Evolutionary conservation across 2,329 filamentous ascomycete genomes (phyloP), one percentile per base, ranked within the genome.

Genomic region (Aspergillus sp.): DNA sequence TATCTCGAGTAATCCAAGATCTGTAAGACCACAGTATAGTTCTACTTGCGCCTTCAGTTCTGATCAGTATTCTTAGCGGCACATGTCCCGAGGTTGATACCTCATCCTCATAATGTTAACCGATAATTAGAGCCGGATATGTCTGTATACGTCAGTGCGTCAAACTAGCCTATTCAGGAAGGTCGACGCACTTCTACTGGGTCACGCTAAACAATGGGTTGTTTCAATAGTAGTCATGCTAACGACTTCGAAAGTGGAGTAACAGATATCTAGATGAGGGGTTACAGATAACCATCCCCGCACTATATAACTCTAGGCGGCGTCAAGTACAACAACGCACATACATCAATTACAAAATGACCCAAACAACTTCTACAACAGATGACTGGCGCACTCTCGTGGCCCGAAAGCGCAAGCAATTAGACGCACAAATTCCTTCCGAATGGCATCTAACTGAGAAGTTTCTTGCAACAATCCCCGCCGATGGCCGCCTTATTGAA

Each of bases 401-500:
- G 5, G 57, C 63, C 39, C 48, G 53, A 28, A 74, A 74, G 38
- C 70, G 69, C 41, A 60, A 60, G 19, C 67, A 72, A 60, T 67
- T 70, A 55, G 55, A 67, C 25, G 49, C 64, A n/a, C 67, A 72
- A 13, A 75, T 76, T 30, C 75, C 75, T 2, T 49, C 53, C 15
- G 68, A 74, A 65, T 78, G 75, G 76, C 65, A 57, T 1, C 60
- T 78, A 3, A 65, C 62, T 12, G 45, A 50, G 7, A 61, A 63
- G 2, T 53, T 63, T 1, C 45, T 61, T 2, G 50, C 62, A 0
- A 55, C 65, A 8, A 50, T 59, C 32, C 50, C 60, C 6, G 17
- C 47, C 5, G 38, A 55, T 30, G 59, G 55, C 36, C 61, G 48
- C 19, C 47, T 69, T 4, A 65, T 69, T 39, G 45, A 52, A 25